Evolutionary conservation across 2,329 filamentous ascomycete species (phyloP).

Genomic region (Blumeria hordei): DNA sequence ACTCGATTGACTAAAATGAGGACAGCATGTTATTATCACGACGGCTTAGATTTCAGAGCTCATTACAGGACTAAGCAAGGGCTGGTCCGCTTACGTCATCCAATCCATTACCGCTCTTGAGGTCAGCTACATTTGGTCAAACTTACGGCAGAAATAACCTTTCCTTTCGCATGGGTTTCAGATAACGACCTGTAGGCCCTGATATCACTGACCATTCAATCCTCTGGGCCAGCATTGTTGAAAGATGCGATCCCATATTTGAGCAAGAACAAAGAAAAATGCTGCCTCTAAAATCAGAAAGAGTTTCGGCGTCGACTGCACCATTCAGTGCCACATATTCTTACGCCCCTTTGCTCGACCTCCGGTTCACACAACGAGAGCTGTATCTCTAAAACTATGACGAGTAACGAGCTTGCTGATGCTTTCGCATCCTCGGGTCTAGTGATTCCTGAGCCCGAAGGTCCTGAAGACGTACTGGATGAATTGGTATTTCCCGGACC

Average conservation of each 20-base stretch:
- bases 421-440: conserved; percentile 20
- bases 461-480: conserved; percentile 19
- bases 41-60: no score
- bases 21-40: no score
- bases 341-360: neutral
- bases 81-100: no score
- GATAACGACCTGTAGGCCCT: no score
- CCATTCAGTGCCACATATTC: neutral
- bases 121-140: no score
- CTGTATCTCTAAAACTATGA: neutral
- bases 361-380: neutral
- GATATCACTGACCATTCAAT: no score
- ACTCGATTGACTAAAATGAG: no score
- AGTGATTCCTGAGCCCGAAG: conserved; percentile 24
- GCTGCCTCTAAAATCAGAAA: neutral
- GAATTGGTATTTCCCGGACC: conserved; percentile 25
- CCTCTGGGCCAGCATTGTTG: neutral
- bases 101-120: no score
- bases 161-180: no score
- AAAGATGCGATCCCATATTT: neutral
- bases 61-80: no score
- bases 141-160: no score
- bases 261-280: neutral
- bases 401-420: conserved; percentile 6
- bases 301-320: neutral